Base-by-base conservation (phyloP, 306 rosid genomes). In the Malus sylvestris region DNA sequence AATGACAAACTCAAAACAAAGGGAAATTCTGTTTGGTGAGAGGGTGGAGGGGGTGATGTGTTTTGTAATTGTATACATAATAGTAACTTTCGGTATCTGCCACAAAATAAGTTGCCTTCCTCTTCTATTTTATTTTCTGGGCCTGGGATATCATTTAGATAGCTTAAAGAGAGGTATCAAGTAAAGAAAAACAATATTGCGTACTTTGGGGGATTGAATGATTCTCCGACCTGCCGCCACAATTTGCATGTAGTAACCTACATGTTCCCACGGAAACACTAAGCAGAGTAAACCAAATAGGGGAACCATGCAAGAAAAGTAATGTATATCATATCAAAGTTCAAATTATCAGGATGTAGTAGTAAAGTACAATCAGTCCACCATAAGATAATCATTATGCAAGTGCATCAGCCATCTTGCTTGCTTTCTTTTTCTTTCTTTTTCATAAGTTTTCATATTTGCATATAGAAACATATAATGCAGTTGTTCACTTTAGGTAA, bases 221-320 rank as follows among this genome's bases (percentile, higher is more conserved):
- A 86, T 79, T 90, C 92, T 72, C 96, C 96, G 71, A 90, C 96
- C 86, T 88, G 91, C 83, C 96, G 88, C 96, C 96, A 90, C 79
- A 90, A 80, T 83, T 90, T 90, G 82, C 93, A 88, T 9, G 96
- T 78, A 66, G 96, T 90, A 68, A 90, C 96, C 96, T 90, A 82
- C 69, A 73, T 3, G 20, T 25, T 46, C 74, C 65, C 78, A 85
- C 42, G 73, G 59, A 73, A 79, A 38, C 44, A 53, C 58, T 33
- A 61, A 16, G 70, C 25, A 4, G 4, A 73, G 58, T 61, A 59
- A 23, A 73, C 42, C 14, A 66, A 66, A 33, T 35, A 30, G 40
- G 65, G 12, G 58, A 57, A 22, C 18, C 2, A 72, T 38, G 53
- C n/a, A 63, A 63, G 68, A 58, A 38, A 38, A 46, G 13, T 45